Percentiles rank a stretch among this genome's conserved stretches.
These are phyloP conservation scores for Microbotryomycetes sp. DNA, from an alignment of 1,284 basidiomycete genomes.

Conservation along the genomic window DNA sequence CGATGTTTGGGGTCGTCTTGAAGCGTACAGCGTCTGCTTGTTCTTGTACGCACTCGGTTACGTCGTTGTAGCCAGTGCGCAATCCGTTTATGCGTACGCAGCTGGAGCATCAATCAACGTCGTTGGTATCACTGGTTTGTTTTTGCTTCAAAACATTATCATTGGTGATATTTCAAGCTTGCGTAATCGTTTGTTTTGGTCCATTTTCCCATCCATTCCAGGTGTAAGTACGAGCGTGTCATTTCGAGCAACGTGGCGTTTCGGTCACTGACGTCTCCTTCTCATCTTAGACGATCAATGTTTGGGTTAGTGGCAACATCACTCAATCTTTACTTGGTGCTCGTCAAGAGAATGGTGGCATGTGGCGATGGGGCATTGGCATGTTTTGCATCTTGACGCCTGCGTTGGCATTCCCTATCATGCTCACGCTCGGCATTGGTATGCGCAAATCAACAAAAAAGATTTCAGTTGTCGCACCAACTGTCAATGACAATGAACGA, in stretches of 20 bases:
- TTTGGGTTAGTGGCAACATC: conserved; percentile 40
- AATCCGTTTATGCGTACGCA: conserved; percentile 36
- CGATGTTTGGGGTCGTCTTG: conserved; percentile 41
- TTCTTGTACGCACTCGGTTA: conserved; percentile 41
- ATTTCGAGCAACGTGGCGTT: neutral
- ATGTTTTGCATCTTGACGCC: conserved; percentile 42
- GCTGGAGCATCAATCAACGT: conserved; percentile 42
- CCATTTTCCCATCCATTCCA: conserved; percentile 41
- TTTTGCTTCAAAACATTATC: conserved; percentile 41
- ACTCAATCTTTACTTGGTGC: conserved; percentile 21
- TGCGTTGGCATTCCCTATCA: conserved; percentile 38
- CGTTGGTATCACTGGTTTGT: conserved; percentile 41
- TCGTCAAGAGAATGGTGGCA: conserved; percentile 1
- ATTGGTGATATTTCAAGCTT: conserved; percentile 41
- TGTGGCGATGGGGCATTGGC: conserved; percentile 41
- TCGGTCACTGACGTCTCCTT: neutral
- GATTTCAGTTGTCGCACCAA: conserved; percentile 3
- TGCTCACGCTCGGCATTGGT: conserved; percentile 35
- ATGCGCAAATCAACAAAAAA: conserved; percentile 16
- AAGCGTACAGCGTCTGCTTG: conserved; percentile 40
- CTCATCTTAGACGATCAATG: conserved; percentile 36
- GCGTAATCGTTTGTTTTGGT: conserved; percentile 41
- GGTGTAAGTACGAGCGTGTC: conserved; percentile 14
- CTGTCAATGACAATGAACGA: neutral
- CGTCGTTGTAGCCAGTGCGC: conserved; percentile 39